Percentiles rank a stretch among this genome's conserved stretches.
These are phyloP conservation scores for Starmerella riodocensis DNA, from an alignment of 805 yeast genomes.

Conservation along the genomic window DNA sequence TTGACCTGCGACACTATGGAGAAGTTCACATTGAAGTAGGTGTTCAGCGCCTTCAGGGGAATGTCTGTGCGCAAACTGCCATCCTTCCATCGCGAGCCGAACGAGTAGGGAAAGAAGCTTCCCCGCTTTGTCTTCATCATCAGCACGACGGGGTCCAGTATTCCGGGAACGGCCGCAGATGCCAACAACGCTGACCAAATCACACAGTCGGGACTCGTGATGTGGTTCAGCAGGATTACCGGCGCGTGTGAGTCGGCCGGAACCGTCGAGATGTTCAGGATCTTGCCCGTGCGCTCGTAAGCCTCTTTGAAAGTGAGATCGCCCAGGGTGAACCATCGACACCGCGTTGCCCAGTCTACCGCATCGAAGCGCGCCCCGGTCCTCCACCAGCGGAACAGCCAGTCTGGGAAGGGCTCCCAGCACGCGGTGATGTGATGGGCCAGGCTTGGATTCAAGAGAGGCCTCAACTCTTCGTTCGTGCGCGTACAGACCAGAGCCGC, in stretches of 20 bases:
- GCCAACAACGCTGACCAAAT: conserved; percentile 72
- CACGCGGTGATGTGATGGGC: conserved; percentile 58
- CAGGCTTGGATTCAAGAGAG: conserved; percentile 45
- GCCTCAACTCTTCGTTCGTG: conserved; percentile 49
- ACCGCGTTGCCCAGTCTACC: conserved; percentile 56
- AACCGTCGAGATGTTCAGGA: conserved; percentile 60
- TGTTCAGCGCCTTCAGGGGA: conserved; percentile 59
- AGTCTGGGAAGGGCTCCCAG: conserved; percentile 45
- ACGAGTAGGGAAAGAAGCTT: conserved; percentile 48
- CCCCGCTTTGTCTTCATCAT: conserved; percentile 46
- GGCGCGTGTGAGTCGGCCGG: conserved; percentile 77
- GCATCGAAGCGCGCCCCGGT: conserved; percentile 75
- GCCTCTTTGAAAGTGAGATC: conserved; percentile 62
- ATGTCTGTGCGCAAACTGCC: conserved; percentile 70
- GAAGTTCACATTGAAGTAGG: conserved; percentile 63
- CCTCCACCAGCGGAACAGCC: conserved; percentile 52
- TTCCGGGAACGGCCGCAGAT: conserved; percentile 74
- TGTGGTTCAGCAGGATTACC: conserved; percentile 59
- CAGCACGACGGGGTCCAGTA: conserved; percentile 62
- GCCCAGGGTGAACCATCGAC: conserved; percentile 59
- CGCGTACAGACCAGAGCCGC: conserved; percentile 62
- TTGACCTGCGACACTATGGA: conserved; percentile 70
- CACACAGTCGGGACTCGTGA: conserved; percentile 67
- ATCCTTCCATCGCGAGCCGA: conserved; percentile 68
- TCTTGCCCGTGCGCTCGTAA: conserved; percentile 52